These are phyloP conservation scores for Hyphodiscus hymeniophilus DNA, from an alignment of 495 filamentous ascomycete genomes.

Conservation along the genomic window DNA sequence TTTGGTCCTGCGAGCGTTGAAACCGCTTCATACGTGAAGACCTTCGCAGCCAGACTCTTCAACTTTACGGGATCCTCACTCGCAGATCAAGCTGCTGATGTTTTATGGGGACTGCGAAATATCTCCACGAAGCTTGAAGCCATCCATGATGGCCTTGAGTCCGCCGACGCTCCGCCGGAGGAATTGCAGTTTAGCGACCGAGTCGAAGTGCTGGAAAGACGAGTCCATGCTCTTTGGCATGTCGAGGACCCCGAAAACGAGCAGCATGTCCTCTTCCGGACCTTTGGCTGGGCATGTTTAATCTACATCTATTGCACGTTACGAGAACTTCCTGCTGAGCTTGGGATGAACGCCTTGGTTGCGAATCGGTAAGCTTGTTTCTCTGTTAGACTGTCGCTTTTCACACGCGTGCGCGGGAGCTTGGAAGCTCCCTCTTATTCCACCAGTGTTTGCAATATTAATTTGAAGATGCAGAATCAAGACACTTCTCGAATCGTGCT, in stretches of 20 bases:
- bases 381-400: too few relatives aligned
- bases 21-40: constrained; percentile 6
- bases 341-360: constrained; percentile 14
- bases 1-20: constrained; percentile 9
- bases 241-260: constrained; percentile 2
- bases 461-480: constrained; percentile 4
- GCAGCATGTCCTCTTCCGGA: constrained; percentile 14
- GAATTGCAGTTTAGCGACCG: constrained; percentile 16
- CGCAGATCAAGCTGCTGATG: constrained; percentile 6
- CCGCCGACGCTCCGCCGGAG: constrained; percentile 1
- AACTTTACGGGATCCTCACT: constrained; percentile 10
- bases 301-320: constrained; percentile 16
- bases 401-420: too few relatives aligned
- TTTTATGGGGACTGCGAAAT: constrained; percentile 18
- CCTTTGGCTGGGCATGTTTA: constrained; percentile 12
- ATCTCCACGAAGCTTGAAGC: constrained; percentile 7
- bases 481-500: constrained; percentile 1
- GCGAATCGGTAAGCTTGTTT: too few relatives aligned
- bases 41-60: constrained; percentile 9
- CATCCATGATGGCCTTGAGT: constrained; percentile 4
- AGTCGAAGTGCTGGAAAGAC: constrained; percentile 18
- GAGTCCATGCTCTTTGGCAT: constrained; percentile 12
- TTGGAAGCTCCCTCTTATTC: too few relatives aligned
- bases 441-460: too few relatives aligned
- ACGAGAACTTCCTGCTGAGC: constrained; percentile 12